Percentiles rank a stretch among this genome's conserved stretches.
These are phyloP conservation scores for Artemisia tridentata DNA, from an alignment of 129 eudicot genomes.

Conservation along the genomic window DNA sequence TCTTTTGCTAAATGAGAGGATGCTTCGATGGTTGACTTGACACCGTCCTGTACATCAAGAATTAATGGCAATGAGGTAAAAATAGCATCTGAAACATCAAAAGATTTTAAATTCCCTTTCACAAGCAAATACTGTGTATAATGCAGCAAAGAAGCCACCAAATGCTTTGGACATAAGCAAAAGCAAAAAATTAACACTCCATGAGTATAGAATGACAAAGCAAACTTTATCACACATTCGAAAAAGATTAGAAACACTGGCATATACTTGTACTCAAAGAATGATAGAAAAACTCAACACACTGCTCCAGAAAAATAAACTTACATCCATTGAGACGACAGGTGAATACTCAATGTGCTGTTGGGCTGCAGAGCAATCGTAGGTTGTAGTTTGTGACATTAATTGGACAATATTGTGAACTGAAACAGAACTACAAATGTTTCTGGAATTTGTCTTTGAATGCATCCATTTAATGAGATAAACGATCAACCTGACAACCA, in stretches of 20 bases:
- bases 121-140: constrained; percentile 6
- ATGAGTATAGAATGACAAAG: neutral
- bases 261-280: no score
- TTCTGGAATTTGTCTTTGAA: constrained; percentile 39
- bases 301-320: constrained; percentile 22
- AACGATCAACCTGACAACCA: constrained; percentile 34
- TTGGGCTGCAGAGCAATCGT: constrained; percentile 73
- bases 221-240: no score
- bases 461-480: constrained; percentile 50
- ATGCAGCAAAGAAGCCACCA: constrained; percentile 8
- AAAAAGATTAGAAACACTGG: no score
- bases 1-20: constrained; percentile 54
- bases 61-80: constrained; percentile 18
- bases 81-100: constrained; percentile 1
- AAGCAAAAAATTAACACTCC: neutral
- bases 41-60: constrained; percentile 60
- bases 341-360: constrained; percentile 71
- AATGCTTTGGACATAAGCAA: neutral
- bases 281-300: constrained; percentile 4
- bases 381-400: constrained; percentile 61
- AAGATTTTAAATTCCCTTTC: neutral
- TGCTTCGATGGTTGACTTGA: constrained; percentile 53
- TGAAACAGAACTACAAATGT: constrained; percentile 30
- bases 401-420: constrained; percentile 48
- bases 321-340: constrained; percentile 67